Evolutionary conservation across 179 eudicot genomes (phyloP).

Genomic region (Beta corolliflora): DNA sequence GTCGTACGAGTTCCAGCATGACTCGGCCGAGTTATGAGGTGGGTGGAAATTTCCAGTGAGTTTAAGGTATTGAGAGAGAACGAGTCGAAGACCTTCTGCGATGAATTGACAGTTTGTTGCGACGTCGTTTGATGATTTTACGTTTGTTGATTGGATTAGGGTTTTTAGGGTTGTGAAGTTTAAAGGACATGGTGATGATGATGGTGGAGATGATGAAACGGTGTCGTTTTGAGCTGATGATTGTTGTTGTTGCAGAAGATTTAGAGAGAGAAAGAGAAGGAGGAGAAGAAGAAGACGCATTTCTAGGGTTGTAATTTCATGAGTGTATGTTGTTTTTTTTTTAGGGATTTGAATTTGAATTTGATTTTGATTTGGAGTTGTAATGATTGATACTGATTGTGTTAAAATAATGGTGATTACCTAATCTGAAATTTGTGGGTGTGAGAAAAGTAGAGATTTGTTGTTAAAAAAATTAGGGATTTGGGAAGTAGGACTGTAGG

Average conservation of each 20-base stretch:
- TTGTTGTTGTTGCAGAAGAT: not conserved
- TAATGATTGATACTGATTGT: not conserved
- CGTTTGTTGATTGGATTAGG: constrained; percentile 23
- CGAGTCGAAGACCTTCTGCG: constrained; percentile 61
- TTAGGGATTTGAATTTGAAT: not conserved
- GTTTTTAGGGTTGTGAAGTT: constrained; percentile 47
- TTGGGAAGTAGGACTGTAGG: not conserved
- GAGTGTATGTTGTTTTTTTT: not conserved
- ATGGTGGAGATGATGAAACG: constrained; percentile 1
- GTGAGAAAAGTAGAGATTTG: too few relatives aligned
- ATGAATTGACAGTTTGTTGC: constrained; percentile 51
- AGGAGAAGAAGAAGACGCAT: constrained; percentile 22
- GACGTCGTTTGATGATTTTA: constrained; percentile 28
- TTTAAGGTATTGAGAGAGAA: constrained; percentile 67
- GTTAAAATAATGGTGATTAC: too few relatives aligned
- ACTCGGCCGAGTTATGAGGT: constrained; percentile 46
- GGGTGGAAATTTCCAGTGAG: constrained; percentile 52
- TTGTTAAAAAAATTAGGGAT: too few relatives aligned
- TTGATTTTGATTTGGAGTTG: not conserved
- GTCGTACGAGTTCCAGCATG: constrained; percentile 69
- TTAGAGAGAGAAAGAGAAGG: not conserved
- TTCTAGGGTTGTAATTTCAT: constrained; percentile 1
- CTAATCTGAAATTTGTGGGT: too few relatives aligned
- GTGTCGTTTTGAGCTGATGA: constrained; percentile 24
- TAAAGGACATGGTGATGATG: constrained; percentile 49